These are phyloP conservation scores for Diplodia corticola DNA, from an alignment of 2,329 filamentous ascomycete genomes.

Conservation along the genomic window DNA sequence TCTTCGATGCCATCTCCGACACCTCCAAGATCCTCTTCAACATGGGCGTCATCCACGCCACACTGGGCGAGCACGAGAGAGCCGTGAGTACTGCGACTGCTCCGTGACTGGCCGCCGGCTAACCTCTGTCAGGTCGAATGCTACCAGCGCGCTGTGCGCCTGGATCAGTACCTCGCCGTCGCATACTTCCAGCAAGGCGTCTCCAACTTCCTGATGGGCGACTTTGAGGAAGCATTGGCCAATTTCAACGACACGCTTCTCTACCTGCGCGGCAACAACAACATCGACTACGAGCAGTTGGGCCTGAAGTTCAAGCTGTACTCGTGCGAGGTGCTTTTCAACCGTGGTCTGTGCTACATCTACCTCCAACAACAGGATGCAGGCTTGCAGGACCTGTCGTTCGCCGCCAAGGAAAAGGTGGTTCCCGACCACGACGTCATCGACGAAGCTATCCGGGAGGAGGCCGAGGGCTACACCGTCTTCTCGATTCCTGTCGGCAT, in stretches of 20 bases:
- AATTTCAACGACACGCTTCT: constrained; percentile 98
- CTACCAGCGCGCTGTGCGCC: constrained; percentile 85
- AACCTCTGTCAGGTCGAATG: constrained; percentile 72
- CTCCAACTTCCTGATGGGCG: constrained; percentile 93
- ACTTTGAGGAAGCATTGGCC: constrained; percentile 94
- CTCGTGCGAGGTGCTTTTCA: constrained; percentile 97
- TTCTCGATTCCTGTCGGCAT: constrained; percentile 97
- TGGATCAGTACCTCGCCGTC: constrained; percentile 94
- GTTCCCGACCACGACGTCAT: constrained; percentile 97
- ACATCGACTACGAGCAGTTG: constrained; percentile 96
- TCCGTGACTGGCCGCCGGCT: constrained; percentile 24
- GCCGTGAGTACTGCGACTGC: constrained; percentile 63
- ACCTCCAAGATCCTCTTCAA: constrained; percentile 99
- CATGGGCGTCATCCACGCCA: constrained; percentile 95
- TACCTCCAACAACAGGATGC: constrained; percentile 90
- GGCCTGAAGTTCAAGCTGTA: constrained; percentile 95
- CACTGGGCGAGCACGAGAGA: constrained; percentile 91
- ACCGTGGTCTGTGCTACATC: constrained; percentile 94
- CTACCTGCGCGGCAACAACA: constrained; percentile 91
- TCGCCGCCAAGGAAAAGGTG: constrained; percentile 92
- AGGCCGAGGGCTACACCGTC: constrained; percentile 96
- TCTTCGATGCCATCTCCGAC: constrained; percentile 85
- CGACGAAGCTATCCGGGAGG: constrained; percentile 90
- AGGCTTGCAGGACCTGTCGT: constrained; percentile 87
- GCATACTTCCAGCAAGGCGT: constrained; percentile 99